Conservation (phyloP, 805 yeast genomes). For the Ogataea angusta region DNA sequence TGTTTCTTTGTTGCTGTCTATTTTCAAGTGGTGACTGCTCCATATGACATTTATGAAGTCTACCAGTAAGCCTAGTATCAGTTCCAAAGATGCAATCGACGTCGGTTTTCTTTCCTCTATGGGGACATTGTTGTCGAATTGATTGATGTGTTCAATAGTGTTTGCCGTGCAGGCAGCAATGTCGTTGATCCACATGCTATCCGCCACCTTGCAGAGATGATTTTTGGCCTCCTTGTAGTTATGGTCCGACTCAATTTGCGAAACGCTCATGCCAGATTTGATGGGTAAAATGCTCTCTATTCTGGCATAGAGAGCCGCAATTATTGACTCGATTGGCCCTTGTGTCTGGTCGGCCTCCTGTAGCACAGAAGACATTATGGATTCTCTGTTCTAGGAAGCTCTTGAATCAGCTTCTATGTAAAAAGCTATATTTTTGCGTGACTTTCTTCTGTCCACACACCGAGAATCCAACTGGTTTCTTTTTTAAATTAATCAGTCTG, state of each 20-base stretch:
- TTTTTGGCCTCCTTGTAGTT: conserved; percentile 33
- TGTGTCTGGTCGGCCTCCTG: conserved; percentile 6
- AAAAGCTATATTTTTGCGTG: not conserved
- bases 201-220: conserved; percentile 33
- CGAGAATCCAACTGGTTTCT: not conserved
- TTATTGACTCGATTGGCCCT: conserved; percentile 24
- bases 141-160: conserved; percentile 29
- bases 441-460: not conserved
- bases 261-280: conserved; percentile 33
- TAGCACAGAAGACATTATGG: not conserved
- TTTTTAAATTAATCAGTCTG: conserved; percentile 7
- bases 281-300: conserved; percentile 36
- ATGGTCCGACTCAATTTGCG: conserved; percentile 37
- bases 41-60: conserved; percentile 29
- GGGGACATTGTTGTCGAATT: conserved; percentile 17
- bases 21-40: conserved; percentile 7
- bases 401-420: not conserved
- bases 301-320: conserved; percentile 35
- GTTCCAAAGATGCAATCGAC: conserved; percentile 34
- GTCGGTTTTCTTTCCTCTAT: conserved; percentile 26
- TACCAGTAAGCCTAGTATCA: conserved; percentile 38
- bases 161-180: conserved; percentile 27
- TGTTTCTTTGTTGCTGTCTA: not conserved
- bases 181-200: conserved; percentile 29
- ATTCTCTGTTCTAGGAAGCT: not conserved